Evolutionary conservation across 331 rosid species (phyloP), one percentile per base, ranked within the genome.

Genomic region (Acacia concinna): DNA sequence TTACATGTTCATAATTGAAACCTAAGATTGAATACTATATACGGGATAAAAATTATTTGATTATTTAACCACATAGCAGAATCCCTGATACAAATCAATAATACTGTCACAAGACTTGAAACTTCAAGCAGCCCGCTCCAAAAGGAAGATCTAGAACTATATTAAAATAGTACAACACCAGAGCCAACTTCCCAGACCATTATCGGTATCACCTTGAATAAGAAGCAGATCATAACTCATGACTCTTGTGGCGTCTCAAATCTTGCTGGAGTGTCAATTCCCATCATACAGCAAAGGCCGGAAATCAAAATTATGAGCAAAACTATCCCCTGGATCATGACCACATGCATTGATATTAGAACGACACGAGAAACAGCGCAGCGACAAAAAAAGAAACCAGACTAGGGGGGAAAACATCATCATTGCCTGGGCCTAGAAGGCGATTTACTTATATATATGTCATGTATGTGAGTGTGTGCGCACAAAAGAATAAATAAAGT

Each of bases 201-300:
- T 73, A 68, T n/a, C n/a, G n/a, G n/a, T n/a, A n/a, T 80, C 79
- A 82, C 80, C 87, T 81, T 56, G 83, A 62, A 86, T 32, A 49
- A 65, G 77, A 31, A 72, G 49, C 46, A 70, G 51, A 74, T 93
- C 88, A 93, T 77, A 87, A 90, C 75, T 96, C 60, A 95, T 77
- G 87, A 90, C 73, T 96, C 99, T 77, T 93, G 98, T 23, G 97
- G 97, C 6, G 86, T 23, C 92, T 96, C 98, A 80, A 93, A 96
- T 89, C 99, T 90, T 25, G 99, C 87, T 69, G 99, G 99, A 40
- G 98, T 90, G 83, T 96, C 99, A 35, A 96, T 96, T 76, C 98
- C 98, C 99, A 96, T 93, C 99, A 93, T 96, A 81, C 98, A 96
- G 90, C 99, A 91, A 75, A 93, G 94, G 73, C 99, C 99, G 12